Evolutionary conservation across 75 land plant species (phyloP).

Genomic region (Sequoia sempervirens): DNA sequence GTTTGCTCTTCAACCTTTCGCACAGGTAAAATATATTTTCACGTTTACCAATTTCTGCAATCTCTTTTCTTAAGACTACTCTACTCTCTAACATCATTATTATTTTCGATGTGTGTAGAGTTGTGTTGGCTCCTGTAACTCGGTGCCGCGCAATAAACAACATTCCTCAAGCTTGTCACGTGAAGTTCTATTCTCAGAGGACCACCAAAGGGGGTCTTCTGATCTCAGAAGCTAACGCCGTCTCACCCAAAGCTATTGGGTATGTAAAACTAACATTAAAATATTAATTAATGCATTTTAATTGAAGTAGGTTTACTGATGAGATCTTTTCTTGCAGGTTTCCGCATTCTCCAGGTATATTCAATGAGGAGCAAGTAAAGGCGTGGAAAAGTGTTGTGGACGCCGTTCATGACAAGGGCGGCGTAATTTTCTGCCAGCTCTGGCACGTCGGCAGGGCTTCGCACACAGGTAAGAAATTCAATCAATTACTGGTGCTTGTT

Average conservation of each 20-base stretch:
- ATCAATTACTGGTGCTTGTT: background rate
- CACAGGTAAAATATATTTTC: too few species aligned
- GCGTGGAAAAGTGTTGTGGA: background rate
- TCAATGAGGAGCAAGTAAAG: too few species aligned
- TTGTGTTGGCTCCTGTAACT: conserved; percentile 3
- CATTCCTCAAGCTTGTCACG: conserved; percentile 14
- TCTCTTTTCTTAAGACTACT: too few species aligned
- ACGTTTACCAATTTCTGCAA: too few species aligned
- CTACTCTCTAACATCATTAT: too few species aligned
- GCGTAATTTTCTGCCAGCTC: conserved; percentile 66
- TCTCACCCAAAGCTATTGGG: background rate
- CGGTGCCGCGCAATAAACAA: conserved; percentile 26
- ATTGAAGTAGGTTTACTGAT: background rate
- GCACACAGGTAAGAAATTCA: conserved; percentile 36
- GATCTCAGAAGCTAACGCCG: conserved; percentile 19
- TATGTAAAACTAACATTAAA: background rate
- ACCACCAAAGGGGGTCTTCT: conserved; percentile 23
- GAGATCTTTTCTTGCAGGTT: background rate
- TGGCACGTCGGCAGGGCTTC: conserved; percentile 82
- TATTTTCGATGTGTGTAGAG: background rate
- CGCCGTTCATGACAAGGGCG: conserved; percentile 68
- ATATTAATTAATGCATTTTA: too few species aligned
- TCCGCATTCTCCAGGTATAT: too few species aligned
- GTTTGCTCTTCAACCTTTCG: too few species aligned
- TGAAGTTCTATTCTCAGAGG: background rate